A percentile compares a stretch with the other conserved stretches of the same genome.
These are phyloP conservation scores for Agaricus bisporus DNA, from an alignment of 768 basidiomycete species.

Conservation along the genomic window DNA sequence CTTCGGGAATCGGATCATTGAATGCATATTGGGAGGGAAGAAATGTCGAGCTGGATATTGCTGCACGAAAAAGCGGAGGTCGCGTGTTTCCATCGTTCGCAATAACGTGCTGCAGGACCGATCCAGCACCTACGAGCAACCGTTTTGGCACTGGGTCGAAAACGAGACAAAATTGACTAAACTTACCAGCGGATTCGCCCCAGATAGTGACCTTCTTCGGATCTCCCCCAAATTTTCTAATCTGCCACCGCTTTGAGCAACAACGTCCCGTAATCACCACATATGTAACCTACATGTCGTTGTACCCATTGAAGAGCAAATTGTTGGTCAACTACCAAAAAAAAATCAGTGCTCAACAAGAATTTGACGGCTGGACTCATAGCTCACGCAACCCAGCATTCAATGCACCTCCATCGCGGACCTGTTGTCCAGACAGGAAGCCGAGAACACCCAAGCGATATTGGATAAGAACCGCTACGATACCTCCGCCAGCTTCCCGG, in stretches of 20 bases:
- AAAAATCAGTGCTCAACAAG: not conserved
- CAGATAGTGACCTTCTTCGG: constrained; percentile 35
- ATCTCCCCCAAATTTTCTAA: constrained; percentile 35
- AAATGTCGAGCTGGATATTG: constrained; percentile 39
- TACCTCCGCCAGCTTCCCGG: constrained; percentile 25
- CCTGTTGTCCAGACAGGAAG: constrained; percentile 36
- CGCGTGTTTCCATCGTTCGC: constrained; percentile 40
- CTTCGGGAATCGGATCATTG: constrained; percentile 35
- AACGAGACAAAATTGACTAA: not conserved
- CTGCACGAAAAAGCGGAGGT: constrained; percentile 37
- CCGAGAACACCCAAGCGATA: constrained; percentile 42
- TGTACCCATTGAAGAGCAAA: constrained; percentile 42
- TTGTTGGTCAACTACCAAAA: constrained; percentile 33
- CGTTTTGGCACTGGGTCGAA: not conserved
- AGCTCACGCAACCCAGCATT: constrained; percentile 47
- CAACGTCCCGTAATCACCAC: not conserved
- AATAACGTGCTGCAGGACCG: constrained; percentile 42
- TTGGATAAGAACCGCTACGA: constrained; percentile 36
- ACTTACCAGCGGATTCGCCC: constrained; percentile 30
- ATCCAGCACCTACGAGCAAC: constrained; percentile 33
- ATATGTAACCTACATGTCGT: constrained; percentile 23
- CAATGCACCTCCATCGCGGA: constrained; percentile 35
- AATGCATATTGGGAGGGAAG: constrained; percentile 41
- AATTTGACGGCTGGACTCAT: not conserved
- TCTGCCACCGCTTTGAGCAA: constrained; percentile 18